These are phyloP conservation scores for Ceratobasidium sp. DNA, from an alignment of 1,284 basidiomycete genomes.

Conservation along the genomic window DNA sequence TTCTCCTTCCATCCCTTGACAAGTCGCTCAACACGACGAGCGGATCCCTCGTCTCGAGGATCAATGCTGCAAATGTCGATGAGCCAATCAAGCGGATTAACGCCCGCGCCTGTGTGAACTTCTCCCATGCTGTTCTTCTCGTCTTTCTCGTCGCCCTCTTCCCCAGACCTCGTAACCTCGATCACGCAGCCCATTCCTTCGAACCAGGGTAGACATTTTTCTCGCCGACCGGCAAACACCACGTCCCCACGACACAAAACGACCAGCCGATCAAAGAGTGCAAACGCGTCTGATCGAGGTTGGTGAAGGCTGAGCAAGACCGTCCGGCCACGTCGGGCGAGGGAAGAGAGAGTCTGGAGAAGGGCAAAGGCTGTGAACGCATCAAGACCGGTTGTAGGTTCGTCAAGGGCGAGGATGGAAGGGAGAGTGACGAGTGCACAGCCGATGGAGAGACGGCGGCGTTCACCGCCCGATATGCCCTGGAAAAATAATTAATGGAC, in stretches of 20 bases:
- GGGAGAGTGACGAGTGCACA: conserved; percentile 71
- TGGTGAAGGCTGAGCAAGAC: conserved; percentile 61
- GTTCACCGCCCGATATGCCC: conserved; percentile 87
- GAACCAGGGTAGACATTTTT: conserved; percentile 55
- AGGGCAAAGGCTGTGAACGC: conserved; percentile 59
- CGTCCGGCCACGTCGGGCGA: conserved; percentile 57
- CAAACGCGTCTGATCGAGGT: conserved; percentile 60
- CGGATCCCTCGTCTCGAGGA: conserved; percentile 52
- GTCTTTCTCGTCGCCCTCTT: not conserved
- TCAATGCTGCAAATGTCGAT: conserved; percentile 58
- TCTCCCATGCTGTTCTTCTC: not conserved
- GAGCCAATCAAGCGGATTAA: conserved; percentile 58
- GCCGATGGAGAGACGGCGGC: conserved; percentile 77
- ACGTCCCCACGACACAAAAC: conserved; percentile 57
- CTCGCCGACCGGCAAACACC: conserved; percentile 54
- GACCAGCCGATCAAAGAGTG: conserved; percentile 56
- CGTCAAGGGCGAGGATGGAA: conserved; percentile 82
- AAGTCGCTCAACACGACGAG: conserved; percentile 47
- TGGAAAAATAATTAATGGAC: not conserved
- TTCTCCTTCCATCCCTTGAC: conserved; percentile 49
- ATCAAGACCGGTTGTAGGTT: conserved; percentile 68
- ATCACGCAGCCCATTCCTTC: conserved; percentile 46
- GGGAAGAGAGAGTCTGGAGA: conserved; percentile 56
- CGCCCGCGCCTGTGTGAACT: conserved; percentile 45
- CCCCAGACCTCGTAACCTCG: not conserved